A percentile compares a stretch with the other conserved stretches of the same genome.
Conservation (phyloP, 495 filamentous ascomycete genomes). For the Parathielavia hyrcaniae region DNA sequence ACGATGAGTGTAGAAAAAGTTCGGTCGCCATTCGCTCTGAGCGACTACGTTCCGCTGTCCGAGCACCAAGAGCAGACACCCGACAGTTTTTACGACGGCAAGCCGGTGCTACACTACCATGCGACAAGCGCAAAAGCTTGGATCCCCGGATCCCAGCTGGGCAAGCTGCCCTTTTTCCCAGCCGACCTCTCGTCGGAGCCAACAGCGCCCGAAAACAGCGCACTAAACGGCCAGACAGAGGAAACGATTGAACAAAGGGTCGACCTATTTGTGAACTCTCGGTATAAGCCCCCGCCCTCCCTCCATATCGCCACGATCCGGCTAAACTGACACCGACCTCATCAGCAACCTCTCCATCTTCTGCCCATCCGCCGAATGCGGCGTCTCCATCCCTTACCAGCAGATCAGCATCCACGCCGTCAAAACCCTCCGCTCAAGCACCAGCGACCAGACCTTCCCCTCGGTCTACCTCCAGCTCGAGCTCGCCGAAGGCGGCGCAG, state of each 20-base stretch:
- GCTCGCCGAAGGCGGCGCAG: constrained; percentile 48
- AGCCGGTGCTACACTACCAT: constrained; percentile 75
- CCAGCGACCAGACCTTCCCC: constrained; percentile 34
- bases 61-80: constrained; percentile 84
- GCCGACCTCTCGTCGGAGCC: constrained; percentile 29
- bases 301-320: not conserved
- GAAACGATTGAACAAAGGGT: constrained; percentile 45
- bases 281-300: constrained; percentile 45
- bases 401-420: constrained; percentile 83
- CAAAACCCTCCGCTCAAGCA: constrained; percentile 44
- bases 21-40: constrained; percentile 35
- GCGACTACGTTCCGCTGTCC: constrained; percentile 62
- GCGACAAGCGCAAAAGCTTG: constrained; percentile 55
- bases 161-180: constrained; percentile 48
- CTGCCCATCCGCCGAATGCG: constrained; percentile 51
- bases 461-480: constrained; percentile 78
- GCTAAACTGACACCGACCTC: constrained; percentile 14
- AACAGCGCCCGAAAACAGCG: constrained; percentile 29
- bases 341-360: constrained; percentile 67
- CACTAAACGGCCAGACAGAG: constrained; percentile 33
- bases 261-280: constrained; percentile 71
- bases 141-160: constrained; percentile 40
- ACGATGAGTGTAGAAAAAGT: constrained; percentile 40
- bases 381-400: constrained; percentile 80
- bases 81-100: constrained; percentile 68